These are phyloP conservation scores for Pythium myriotylum DNA, from an alignment of 352 stramenopile genomes.

Conservation along the genomic window DNA sequence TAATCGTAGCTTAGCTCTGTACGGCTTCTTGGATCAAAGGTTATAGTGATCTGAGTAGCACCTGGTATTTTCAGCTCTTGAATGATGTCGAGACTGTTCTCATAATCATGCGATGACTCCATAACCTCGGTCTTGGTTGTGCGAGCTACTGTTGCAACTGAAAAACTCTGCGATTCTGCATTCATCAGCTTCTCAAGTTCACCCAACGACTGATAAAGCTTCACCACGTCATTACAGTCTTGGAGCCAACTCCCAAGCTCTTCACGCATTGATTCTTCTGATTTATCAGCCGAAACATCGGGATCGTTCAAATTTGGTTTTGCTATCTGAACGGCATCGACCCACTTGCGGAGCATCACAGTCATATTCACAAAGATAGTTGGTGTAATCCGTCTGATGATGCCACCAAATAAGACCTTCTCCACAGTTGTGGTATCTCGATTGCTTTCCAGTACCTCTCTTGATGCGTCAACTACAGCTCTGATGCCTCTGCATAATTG, in stretches of 20 bases:
- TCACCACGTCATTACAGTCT: slow-evolving; percentile 22
- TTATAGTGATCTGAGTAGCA: slow-evolving; percentile 72
- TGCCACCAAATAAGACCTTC: too few species aligned
- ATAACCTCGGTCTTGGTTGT: slow-evolving; percentile 54
- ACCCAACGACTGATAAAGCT: slow-evolving; percentile 42
- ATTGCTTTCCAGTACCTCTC: background rate
- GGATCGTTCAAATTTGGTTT: too few species aligned
- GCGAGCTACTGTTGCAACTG: slow-evolving; percentile 50
- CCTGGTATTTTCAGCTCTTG: slow-evolving; percentile 76
- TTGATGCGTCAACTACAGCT: background rate
- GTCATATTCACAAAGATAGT: too few species aligned
- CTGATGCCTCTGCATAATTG: background rate
- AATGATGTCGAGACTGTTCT: slow-evolving; percentile 74
- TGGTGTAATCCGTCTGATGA: too few species aligned
- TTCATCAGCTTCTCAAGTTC: slow-evolving; percentile 36
- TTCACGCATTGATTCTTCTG: background rate
- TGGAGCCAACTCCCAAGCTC: slow-evolving; percentile 19
- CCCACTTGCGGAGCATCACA: too few species aligned
- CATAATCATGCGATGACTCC: slow-evolving; percentile 85
- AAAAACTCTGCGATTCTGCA: slow-evolving; percentile 27
- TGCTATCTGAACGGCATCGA: too few species aligned
- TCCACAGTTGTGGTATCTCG: too few species aligned
- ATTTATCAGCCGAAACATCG: background rate
- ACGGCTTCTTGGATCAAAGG: slow-evolving; percentile 75
- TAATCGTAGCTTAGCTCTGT: slow-evolving; percentile 91